Evolutionary conservation across 2,329 filamentous ascomycete species (phyloP), one percentile per base, ranked within the genome.

Genomic region (Akanthomyces muscarius): DNA sequence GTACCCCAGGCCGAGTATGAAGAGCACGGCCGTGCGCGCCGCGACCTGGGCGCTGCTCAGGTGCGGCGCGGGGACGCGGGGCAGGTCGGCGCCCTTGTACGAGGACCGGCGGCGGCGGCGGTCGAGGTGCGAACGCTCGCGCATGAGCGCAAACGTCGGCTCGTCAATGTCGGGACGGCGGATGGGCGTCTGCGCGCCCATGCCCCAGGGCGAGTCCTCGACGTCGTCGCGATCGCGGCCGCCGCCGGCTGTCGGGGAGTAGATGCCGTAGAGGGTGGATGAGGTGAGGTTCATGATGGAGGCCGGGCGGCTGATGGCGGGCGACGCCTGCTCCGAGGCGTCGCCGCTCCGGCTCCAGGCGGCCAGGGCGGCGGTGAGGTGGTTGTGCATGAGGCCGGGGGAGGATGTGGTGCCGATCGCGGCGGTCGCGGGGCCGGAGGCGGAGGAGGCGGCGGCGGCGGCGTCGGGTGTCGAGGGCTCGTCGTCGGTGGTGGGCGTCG

Each of bases 221-320:
- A 88, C 86, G 67, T 86, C 85, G 67, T 86, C 85, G 64, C 71
- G 67, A 50, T 76, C 72, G 18, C 70, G 71, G 60, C 73, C 73
- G 63, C 72, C 71, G 63, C 84, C 83, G 38, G 83, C 82, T 0
- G 85, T 85, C 7, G 86, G 87, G 13, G 87, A 88, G 79, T 96
- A 99, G 70, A 99, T 99, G 61, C 95, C 94, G 68, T 89, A 90
- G 5, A 99, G 84, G 0, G 95, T 97, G 2, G 92, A 93, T 11
- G 90, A 89, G 4, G 92, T 97, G 65, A 99, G 83, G 73, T 97
- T 96, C 71, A 92, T 80, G 63, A 92, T 85, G 11, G 92, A 97
- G 67, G 89, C 86, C 28, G 88, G 90, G 64, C 91, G 86, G 71
- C 84, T 88, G 67, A 86, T 80, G 58, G 83, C 77, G 54, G 70